phyloP scores from a whole-genome alignment of 2,329 filamentous ascomycete species.

The Pyricularia pennisetigena region DNA sequence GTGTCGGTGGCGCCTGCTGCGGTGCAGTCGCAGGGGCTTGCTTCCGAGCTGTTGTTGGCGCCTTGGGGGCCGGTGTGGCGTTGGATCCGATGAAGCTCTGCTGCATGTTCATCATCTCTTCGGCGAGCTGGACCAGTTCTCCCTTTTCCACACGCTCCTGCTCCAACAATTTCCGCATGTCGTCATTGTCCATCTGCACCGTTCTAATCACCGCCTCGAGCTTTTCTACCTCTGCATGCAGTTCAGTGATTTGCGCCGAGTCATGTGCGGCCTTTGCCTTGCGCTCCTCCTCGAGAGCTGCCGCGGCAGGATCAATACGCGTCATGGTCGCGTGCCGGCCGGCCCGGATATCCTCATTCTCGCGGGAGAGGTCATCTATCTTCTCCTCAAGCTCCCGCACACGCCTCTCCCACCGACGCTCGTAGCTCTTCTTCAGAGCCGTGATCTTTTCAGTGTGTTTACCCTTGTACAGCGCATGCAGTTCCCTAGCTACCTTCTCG shows the following conservation, averaged over 20 bases:
- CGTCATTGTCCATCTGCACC: slow-evolving; percentile 59
- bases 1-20: slow-evolving; percentile 11
- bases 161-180: slow-evolving; percentile 56
- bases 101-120: slow-evolving; percentile 71
- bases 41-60: slow-evolving; percentile 8
- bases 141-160: slow-evolving; percentile 74
- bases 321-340: slow-evolving; percentile 58
- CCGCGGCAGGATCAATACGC: slow-evolving; percentile 38
- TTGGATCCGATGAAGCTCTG: slow-evolving; percentile 32
- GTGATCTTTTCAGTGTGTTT: slow-evolving; percentile 97
- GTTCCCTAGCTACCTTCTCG: slow-evolving; percentile 85
- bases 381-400: slow-evolving; percentile 66
- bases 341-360: slow-evolving; percentile 64
- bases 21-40: slow-evolving; percentile 11
- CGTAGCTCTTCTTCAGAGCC: slow-evolving; percentile 77
- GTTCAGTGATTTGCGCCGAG: slow-evolving; percentile 55
- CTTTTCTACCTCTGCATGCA: slow-evolving; percentile 66
- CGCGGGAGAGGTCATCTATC: slow-evolving; percentile 57
- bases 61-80: slow-evolving; percentile 10
- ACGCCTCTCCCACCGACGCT: slow-evolving; percentile 82
- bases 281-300: slow-evolving; percentile 39
- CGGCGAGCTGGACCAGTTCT: slow-evolving; percentile 69
- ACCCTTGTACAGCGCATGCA: slow-evolving; percentile 88
- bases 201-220: slow-evolving; percentile 63
- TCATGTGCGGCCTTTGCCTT: slow-evolving; percentile 51